Percentiles rank a stretch among this genome's conserved stretches.
phyloP scores from a whole-genome alignment of 257 asterid genomes.

The Solanum virginianum region DNA sequence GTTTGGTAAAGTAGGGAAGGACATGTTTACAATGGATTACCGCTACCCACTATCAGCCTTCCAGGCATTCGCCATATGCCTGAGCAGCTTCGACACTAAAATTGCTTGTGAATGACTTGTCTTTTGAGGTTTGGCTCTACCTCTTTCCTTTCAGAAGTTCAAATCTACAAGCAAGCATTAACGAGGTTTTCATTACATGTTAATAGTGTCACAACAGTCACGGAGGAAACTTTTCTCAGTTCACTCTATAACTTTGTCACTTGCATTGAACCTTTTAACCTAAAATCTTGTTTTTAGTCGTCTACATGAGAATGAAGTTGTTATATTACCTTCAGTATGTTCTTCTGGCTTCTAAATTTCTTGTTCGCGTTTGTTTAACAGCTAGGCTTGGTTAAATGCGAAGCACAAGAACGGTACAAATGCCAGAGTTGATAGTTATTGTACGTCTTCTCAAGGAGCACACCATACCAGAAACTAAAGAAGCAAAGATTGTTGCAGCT shows the following conservation, averaged over 20 bases:
- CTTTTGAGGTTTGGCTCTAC: conserved; percentile 6
- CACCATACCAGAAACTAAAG: not conserved
- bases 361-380: not conserved
- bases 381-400: not conserved
- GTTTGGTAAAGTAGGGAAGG: conserved; percentile 95
- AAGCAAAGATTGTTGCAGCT: not conserved
- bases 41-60: conserved; percentile 78
- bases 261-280: not conserved
- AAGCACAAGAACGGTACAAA: not conserved
- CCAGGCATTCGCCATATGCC: conserved; percentile 52
- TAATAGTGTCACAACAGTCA: not conserved
- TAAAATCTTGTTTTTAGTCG: not conserved
- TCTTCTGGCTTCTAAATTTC: not conserved
- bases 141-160: not conserved
- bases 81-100: conserved; percentile 85
- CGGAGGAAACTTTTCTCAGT: not conserved
- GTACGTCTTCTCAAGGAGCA: not conserved
- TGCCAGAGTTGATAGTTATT: not conserved
- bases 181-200: not conserved
- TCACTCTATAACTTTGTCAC: not conserved
- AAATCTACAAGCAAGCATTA: not conserved
- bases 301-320: not conserved
- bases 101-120: conserved; percentile 63
- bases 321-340: not conserved
- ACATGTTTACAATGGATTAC: conserved; percentile 85